Evolutionary conservation across 1,139 yeast genomes (phyloP).

Genomic region (Hemisphaericaspora xylanilytica): DNA sequence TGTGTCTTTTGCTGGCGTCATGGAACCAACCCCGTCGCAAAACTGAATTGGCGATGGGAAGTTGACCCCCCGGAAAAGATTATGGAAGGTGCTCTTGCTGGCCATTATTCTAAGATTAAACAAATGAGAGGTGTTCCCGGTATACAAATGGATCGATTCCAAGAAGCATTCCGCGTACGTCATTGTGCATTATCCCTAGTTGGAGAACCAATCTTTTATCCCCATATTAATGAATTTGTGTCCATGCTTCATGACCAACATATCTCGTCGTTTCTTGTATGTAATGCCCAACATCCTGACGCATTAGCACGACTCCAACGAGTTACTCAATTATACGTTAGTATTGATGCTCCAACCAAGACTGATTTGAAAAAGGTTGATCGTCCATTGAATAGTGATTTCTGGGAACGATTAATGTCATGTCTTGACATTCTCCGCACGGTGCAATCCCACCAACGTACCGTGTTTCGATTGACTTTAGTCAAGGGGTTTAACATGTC

Average conservation of each 20-base stretch:
- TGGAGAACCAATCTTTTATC: constrained; percentile 93
- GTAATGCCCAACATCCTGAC: constrained; percentile 95
- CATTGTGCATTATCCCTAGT: constrained; percentile 92
- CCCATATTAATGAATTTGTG: constrained; percentile 82
- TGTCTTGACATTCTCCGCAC: constrained; percentile 80
- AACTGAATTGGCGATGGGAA: constrained; percentile 92
- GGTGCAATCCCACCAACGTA: constrained; percentile 74
- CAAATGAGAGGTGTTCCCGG: constrained; percentile 97
- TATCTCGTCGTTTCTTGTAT: constrained; percentile 84
- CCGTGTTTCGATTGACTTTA: constrained; percentile 85
- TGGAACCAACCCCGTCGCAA: constrained; percentile 95
- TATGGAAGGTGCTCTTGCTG: constrained; percentile 79
- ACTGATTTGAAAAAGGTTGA: constrained; percentile 78
- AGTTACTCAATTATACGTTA: constrained; percentile 88
- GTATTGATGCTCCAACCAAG: constrained; percentile 89
- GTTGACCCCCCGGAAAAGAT: constrained; percentile 86
- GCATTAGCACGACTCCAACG: constrained; percentile 64
- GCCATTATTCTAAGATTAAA: constrained; percentile 87
- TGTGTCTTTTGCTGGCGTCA: constrained; percentile 98
- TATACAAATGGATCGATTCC: constrained; percentile 81
- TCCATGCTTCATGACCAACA: constrained; percentile 72
- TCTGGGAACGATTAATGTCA: constrained; percentile 83
- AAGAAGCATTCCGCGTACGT: constrained; percentile 82
- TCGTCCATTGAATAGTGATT: constrained; percentile 84
- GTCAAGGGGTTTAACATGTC: constrained; percentile 91